phyloP scores from a whole-genome alignment of 495 filamentous ascomycete genomes.

The Hypoxylon rickii region DNA sequence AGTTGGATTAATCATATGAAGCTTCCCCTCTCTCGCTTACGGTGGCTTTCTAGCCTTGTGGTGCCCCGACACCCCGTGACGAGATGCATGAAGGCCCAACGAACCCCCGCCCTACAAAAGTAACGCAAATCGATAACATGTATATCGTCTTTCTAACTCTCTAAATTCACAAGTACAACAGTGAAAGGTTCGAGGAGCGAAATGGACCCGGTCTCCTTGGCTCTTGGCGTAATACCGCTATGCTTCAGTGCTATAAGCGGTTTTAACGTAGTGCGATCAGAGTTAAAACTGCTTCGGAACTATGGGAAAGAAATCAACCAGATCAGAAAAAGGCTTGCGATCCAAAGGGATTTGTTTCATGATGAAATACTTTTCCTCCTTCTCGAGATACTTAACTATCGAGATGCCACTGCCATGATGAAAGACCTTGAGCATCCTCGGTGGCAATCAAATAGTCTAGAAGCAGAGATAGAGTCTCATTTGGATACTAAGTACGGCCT shows the following conservation, averaged over 20 bases:
- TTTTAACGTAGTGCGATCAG: slow-evolving; percentile 3
- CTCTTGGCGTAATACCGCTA: slow-evolving; percentile 18
- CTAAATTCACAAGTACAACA: too few species aligned
- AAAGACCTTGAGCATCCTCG: neutral
- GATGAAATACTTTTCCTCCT: slow-evolving; percentile 22
- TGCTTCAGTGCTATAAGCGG: slow-evolving; percentile 1
- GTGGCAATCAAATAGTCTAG: slow-evolving; percentile 12
- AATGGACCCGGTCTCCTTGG: slow-evolving; percentile 23
- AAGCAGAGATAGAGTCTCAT: neutral
- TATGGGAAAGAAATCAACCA: slow-evolving; percentile 11
- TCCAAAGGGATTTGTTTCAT: slow-evolving; percentile 23
- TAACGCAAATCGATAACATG: too few species aligned
- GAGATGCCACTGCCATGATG: slow-evolving; percentile 13
- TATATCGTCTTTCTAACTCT: too few species aligned
- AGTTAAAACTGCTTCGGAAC: slow-evolving; percentile 18
- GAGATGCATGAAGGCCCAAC: too few species aligned
- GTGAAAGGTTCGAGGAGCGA: neutral
- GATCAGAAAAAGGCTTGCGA: slow-evolving; percentile 9
- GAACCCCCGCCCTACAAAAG: too few species aligned
- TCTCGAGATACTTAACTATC: slow-evolving; percentile 11
- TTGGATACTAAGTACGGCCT: slow-evolving; percentile 1
- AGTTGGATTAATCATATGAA: too few species aligned
- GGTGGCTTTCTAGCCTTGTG: too few species aligned
- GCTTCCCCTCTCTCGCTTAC: too few species aligned
- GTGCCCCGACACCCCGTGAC: too few species aligned